Evolutionary conservation across 495 filamentous ascomycete species (phyloP).

Genomic region (Xylaria longipes): DNA sequence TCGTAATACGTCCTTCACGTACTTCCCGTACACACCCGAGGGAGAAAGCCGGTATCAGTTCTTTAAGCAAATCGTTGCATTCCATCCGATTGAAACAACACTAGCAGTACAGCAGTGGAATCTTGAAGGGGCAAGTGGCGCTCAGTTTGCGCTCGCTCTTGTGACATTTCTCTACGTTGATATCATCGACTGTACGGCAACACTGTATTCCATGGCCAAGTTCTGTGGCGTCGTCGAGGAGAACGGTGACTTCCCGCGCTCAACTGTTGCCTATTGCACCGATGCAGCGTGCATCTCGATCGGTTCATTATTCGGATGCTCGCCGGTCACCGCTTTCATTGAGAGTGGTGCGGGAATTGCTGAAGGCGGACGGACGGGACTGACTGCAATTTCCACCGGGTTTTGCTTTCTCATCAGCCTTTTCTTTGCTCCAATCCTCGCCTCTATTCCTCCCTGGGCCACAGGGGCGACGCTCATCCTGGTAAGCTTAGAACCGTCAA

Average conservation of each 20-base stretch:
- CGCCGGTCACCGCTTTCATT: conserved; percentile 81
- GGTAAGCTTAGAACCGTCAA: conserved; percentile 48
- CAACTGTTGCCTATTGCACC: conserved; percentile 49
- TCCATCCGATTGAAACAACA: conserved; percentile 75
- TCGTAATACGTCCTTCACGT: conserved; percentile 73
- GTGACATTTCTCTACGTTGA: conserved; percentile 89
- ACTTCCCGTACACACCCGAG: conserved; percentile 72
- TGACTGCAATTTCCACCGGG: conserved; percentile 77
- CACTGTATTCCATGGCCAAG: conserved; percentile 80
- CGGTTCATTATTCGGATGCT: conserved; percentile 73
- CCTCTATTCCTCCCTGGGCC: conserved; percentile 84
- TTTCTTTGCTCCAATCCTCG: conserved; percentile 85
- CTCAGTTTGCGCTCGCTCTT: conserved; percentile 73
- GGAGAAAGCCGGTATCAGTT: conserved; percentile 73
- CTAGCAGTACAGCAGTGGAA: conserved; percentile 72
- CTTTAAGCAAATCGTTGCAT: conserved; percentile 79
- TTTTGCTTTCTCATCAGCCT: conserved; percentile 78
- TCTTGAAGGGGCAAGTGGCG: conserved; percentile 56
- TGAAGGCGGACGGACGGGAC: conserved; percentile 78
- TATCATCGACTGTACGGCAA: conserved; percentile 71
- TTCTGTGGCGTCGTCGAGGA: conserved; percentile 64
- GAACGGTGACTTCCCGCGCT: conserved; percentile 70
- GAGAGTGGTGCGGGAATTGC: conserved; percentile 85
- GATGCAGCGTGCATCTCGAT: conserved; percentile 80
- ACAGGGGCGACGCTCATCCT: conserved; percentile 81